Conservation (phyloP, 1,284 basidiomycete genomes). For the Leccinum griseonigrum region DNA sequence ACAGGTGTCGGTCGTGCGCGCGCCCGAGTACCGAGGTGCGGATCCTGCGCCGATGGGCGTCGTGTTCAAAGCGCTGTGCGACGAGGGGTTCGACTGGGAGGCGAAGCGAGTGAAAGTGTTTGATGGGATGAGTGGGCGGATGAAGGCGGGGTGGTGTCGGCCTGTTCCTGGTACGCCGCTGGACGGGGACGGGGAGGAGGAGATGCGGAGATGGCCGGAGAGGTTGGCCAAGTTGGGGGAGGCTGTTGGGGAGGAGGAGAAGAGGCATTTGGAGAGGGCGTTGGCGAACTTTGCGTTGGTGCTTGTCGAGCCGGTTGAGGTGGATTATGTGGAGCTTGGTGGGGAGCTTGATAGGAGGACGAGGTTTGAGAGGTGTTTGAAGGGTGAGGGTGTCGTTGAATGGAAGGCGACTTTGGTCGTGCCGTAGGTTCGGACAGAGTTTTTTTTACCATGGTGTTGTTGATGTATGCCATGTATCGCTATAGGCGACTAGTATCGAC, state of each 20-base stretch:
- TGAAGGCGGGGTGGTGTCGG: conserved; percentile 65
- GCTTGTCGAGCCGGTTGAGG: conserved; percentile 58
- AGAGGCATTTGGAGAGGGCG: conserved; percentile 47
- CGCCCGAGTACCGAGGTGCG: conserved; percentile 44
- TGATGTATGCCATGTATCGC: not conserved
- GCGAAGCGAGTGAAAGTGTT: conserved; percentile 51
- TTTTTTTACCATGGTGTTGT: not conserved
- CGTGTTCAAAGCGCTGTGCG: conserved; percentile 38
- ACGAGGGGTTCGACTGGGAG: conserved; percentile 60
- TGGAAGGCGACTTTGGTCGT: conserved; percentile 59
- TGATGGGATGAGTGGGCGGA: conserved; percentile 47
- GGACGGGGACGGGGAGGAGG: conserved; percentile 43
- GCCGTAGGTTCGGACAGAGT: conserved; percentile 37
- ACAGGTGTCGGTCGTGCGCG: conserved; percentile 45
- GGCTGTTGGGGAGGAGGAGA: conserved; percentile 42
- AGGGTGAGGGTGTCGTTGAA: conserved; percentile 28
- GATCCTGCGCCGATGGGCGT: conserved; percentile 43
- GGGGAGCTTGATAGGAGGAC: conserved; percentile 55
- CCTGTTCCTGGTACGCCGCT: conserved; percentile 56
- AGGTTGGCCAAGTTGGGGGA: conserved; percentile 41
- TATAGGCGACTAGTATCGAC: not conserved
- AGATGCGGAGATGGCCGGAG: conserved; percentile 55
- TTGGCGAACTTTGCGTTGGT: conserved; percentile 63
- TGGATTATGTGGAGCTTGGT: conserved; percentile 62
- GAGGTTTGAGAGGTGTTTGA: conserved; percentile 40